Base-by-base conservation (phyloP, 306 rosid genomes). In the Notholithocarpus densiflorus region DNA sequence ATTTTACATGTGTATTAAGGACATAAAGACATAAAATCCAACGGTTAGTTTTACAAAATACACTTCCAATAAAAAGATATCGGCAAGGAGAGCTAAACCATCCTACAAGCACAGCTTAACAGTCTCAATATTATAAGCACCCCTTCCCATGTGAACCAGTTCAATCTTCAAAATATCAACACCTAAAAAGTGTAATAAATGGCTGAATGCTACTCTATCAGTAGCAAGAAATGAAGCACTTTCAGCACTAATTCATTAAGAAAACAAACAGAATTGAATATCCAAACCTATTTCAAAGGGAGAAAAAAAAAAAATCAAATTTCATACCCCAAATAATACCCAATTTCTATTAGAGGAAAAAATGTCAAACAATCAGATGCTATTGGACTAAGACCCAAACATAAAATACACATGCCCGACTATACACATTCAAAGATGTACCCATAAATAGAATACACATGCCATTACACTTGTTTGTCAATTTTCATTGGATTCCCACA, bases 381-480 rank as follows among this genome's bases (percentile, higher is more conserved):
- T 5, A 19, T 19, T 55, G 37, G 31, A 76, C 34, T 72, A 23
- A 71, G 61, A 29, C 48, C 64, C 26, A 65, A 82, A 64, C 4
- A 54, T 5, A 4, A 75, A 45, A 56, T 9, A 79, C 20, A 53
- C 56, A 73, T 18, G 6, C 23, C 45, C 66, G 77, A 52, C 19
- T 55, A 37, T 75, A 66, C 73, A 21, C 32, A 70, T 70, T 70
- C 71, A 65, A 29, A 66, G 72, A 31, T n/a, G 18, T 7, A 59
- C 20, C 26, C 23, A 53, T 59, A 69, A 6, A 5, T 51, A 12
- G n/a, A 18, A 72, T 15, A 66, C 68, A 65, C 56, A 48, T 66
- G 48, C 56, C 71, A 74, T 65, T 72, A 70, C 48, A 32, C 54
- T 29, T 57, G 62, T 53, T 52, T 59, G 66, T 19, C 83, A 75